A percentile compares a stretch with the other conserved stretches of the same genome.
These are phyloP conservation scores for Monosporascus sp. DNA, from an alignment of 2,329 filamentous ascomycete genomes.

Conservation along the genomic window DNA sequence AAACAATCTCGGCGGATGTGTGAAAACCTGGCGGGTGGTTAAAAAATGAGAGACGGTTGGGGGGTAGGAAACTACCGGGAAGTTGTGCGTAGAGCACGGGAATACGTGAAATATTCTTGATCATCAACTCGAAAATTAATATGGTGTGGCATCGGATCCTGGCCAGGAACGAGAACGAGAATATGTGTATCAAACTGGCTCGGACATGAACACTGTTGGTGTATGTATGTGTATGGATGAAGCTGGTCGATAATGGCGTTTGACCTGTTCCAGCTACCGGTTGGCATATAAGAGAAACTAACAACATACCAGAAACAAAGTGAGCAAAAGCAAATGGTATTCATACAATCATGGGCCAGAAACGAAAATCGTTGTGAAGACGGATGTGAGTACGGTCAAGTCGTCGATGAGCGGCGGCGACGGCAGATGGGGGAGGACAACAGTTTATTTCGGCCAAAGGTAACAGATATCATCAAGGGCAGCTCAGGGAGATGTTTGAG, in stretches of 20 bases:
- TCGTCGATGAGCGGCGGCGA: background rate
- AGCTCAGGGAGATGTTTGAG: background rate
- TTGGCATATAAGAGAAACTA: background rate
- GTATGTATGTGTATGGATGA: background rate
- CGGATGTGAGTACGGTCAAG: constrained; percentile 11
- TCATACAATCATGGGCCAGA: constrained; percentile 30
- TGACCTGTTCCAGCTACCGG: constrained; percentile 3
- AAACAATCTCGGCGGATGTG: no score
- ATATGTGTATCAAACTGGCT: no score
- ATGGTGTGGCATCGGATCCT: no score
- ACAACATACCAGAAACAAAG: constrained; percentile 21
- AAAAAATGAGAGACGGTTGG: background rate
- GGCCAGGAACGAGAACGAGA: no score
- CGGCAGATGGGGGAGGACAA: background rate
- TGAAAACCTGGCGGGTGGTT: background rate
- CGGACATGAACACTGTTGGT: background rate
- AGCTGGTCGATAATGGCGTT: background rate
- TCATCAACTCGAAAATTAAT: no score
- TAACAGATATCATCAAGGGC: background rate
- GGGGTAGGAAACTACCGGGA: no score
- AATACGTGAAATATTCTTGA: no score
- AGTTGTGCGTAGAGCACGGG: no score
- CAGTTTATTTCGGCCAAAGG: background rate
- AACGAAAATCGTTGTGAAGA: constrained; percentile 16
- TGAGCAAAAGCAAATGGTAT: constrained; percentile 27